These are phyloP conservation scores for Theobroma cacao DNA, from an alignment of 345 rosid species.

Conservation along the genomic window DNA sequence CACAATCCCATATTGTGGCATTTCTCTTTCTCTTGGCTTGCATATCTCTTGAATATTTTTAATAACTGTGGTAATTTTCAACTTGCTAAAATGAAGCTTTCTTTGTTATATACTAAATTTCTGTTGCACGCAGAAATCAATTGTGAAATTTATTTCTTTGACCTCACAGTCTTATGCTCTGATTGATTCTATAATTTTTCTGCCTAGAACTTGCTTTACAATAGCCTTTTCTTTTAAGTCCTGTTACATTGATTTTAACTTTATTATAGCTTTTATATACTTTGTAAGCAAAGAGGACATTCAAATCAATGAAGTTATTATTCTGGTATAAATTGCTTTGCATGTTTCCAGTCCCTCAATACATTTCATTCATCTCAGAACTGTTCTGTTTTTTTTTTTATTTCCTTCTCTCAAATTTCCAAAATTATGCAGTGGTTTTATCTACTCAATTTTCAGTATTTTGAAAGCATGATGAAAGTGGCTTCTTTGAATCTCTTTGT, in stretches of 20 bases:
- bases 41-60: background rate
- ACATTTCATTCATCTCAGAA: background rate
- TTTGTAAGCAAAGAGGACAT: background rate
- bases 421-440: background rate
- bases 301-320: background rate
- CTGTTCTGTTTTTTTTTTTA: background rate
- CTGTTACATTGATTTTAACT: background rate
- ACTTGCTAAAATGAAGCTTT: background rate
- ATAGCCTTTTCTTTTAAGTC: background rate
- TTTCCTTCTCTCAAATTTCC: background rate
- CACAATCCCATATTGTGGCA: background rate
- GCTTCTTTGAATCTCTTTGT: conserved; percentile 14
- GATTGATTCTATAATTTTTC: background rate
- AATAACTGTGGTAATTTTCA: background rate
- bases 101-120: background rate
- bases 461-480: background rate
- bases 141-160: conserved; percentile 5
- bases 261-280: background rate
- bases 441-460: background rate
- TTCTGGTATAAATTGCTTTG: background rate
- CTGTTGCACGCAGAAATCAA: background rate
- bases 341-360: background rate
- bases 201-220: background rate
- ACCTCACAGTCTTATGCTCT: background rate
- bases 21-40: background rate